Conservation (phyloP, 108 stramenopile species). For the Discostella stelligeroides region DNA sequence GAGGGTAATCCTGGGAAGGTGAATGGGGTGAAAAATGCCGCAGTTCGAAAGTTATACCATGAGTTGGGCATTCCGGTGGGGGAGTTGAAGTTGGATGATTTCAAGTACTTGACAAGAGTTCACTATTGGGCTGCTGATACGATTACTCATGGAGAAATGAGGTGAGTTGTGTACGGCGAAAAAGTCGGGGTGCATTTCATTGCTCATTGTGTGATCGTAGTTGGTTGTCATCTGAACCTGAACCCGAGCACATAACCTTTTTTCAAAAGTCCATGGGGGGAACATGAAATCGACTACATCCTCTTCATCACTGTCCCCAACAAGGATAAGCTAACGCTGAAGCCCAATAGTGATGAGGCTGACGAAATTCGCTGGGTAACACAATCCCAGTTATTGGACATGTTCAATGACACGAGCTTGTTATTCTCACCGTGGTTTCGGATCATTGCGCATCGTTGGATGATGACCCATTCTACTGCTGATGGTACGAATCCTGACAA, state of each 20-base stretch:
- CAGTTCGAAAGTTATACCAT: slow-evolving; percentile 95
- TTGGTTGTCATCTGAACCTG: too few relatives aligned
- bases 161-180: slow-evolving; percentile 52
- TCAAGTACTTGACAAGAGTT: slow-evolving; percentile 96
- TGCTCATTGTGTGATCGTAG: too few relatives aligned
- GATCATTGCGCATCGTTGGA: slow-evolving; percentile 82
- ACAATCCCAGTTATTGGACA: slow-evolving; percentile 58
- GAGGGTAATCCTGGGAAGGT: slow-evolving; percentile 72
- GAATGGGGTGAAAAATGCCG: slow-evolving; percentile 93
- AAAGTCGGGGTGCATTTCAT: too few relatives aligned
- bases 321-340: slow-evolving; percentile 67
- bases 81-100: slow-evolving; percentile 66
- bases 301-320: slow-evolving; percentile 74
- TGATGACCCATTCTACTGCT: slow-evolving; percentile 40
- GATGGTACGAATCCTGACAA: background rate
- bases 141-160: slow-evolving; percentile 80
- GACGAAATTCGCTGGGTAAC: slow-evolving; percentile 76
- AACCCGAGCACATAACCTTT: too few relatives aligned
- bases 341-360: slow-evolving; percentile 93
- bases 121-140: slow-evolving; percentile 98
- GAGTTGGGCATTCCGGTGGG: slow-evolving; percentile 91
- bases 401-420: slow-evolving; percentile 70
- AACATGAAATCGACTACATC: slow-evolving; percentile 99
- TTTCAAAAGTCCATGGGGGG: slow-evolving; percentile 94
- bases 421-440: slow-evolving; percentile 94